These are phyloP conservation scores for Aspergillus oerlinghausenensis DNA, from an alignment of 2,329 filamentous ascomycete species.

Conservation along the genomic window DNA sequence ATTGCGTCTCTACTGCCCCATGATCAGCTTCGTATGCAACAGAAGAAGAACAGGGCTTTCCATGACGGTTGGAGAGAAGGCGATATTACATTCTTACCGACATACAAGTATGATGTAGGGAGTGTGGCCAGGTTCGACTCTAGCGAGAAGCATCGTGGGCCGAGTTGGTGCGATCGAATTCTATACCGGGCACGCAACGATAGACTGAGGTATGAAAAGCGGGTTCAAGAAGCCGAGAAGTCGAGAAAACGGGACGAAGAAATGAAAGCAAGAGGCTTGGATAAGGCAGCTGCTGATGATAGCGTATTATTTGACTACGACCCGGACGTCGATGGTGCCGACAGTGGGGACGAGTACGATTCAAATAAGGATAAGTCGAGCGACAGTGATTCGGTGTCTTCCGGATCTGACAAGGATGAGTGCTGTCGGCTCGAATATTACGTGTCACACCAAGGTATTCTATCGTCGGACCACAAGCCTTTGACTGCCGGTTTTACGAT, in stretches of 20 bases:
- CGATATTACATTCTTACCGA: conserved; percentile 79
- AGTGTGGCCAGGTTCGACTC: conserved; percentile 89
- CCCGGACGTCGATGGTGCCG: conserved; percentile 68
- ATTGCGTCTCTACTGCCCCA: conserved; percentile 82
- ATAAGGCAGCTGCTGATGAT: conserved; percentile 69
- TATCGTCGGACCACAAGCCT: conserved; percentile 95
- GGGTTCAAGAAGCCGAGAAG: conserved; percentile 59
- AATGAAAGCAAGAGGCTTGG: conserved; percentile 75
- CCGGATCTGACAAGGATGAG: conserved; percentile 39
- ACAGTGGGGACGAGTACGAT: conserved; percentile 53
- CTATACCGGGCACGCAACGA: conserved; percentile 75
- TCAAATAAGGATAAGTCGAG: conserved; percentile 51
- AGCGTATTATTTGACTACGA: conserved; percentile 87
- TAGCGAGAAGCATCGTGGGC: conserved; percentile 86
- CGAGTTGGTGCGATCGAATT: conserved; percentile 96
- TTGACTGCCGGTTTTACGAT: conserved; percentile 77
- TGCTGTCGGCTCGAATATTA: conserved; percentile 63
- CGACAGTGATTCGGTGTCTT: conserved; percentile 26
- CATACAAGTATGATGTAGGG: conserved; percentile 98
- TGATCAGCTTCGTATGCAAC: conserved; percentile 75
- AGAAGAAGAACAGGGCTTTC: conserved; percentile 72
- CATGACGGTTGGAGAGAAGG: conserved; percentile 92
- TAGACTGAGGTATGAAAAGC: conserved; percentile 61
- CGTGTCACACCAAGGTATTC: conserved; percentile 79
- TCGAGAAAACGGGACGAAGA: conserved; percentile 72